phyloP scores from a whole-genome alignment of 257 asterid species.

The Parsonsia alboflavescens region DNA sequence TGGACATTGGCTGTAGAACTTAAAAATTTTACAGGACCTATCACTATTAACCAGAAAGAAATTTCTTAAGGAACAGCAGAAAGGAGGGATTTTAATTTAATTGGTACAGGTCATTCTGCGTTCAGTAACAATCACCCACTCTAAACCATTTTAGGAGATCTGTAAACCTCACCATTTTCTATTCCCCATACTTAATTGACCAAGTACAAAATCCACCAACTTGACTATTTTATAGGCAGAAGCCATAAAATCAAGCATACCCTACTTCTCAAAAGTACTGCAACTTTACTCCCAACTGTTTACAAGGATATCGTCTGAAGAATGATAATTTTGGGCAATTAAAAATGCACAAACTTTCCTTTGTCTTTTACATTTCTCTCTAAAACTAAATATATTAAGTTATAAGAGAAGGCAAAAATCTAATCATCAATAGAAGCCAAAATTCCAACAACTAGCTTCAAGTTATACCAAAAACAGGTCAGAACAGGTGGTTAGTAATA shows the following conservation, averaged over 20 bases:
- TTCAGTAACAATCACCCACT: background rate
- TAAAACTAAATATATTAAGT: background rate
- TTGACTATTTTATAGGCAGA: background rate
- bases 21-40: background rate
- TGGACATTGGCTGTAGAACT: background rate
- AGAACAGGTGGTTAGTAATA: background rate
- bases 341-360: background rate
- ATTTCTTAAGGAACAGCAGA: background rate
- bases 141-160: background rate
- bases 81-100: background rate
- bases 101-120: background rate
- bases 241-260: background rate
- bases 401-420: background rate
- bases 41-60: background rate
- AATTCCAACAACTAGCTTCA: background rate
- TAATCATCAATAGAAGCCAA: background rate
- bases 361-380: background rate
- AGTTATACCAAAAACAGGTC: background rate
- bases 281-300: background rate
- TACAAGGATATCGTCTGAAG: background rate
- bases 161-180: background rate
- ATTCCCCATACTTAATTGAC: background rate
- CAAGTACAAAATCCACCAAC: background rate
- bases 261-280: background rate
- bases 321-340: background rate